Base-by-base conservation (phyloP, 2,329 filamentous ascomycete species). In the Bipolaris victoriae region DNA sequence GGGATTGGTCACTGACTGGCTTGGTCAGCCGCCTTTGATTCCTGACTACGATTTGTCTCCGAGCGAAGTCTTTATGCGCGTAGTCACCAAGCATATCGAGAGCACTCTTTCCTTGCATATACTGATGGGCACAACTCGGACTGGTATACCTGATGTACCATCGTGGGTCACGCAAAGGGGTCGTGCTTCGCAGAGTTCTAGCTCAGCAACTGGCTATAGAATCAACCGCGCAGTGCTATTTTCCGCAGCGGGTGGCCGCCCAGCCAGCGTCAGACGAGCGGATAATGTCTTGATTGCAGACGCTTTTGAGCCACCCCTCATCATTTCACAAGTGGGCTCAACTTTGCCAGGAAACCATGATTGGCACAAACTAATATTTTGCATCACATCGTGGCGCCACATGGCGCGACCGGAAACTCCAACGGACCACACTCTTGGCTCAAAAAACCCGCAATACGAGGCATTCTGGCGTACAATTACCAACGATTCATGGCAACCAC, bases 1-100 rank as follows among this genome's bases (percentile, higher is more conserved):
- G 11, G 60, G 60, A 13, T 39, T 63, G 1, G 52, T 57, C 6
- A 56, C 54, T n/a, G 39, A 63, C 7, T 63, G 60, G 60, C 43
- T 56, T 16, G 55, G 51, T 15, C 15, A 18, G 3, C 2, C 49
- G 13, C 51, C 60, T 26, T 43, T 58, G 7, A 13, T 49, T 7
- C 54, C 60, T n/a, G 47, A 45, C 41, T 53, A 53, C 24, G 31
- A 22, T 13, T 18, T 53, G 7, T 7, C 43, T 7, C 43, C 50
- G 1, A 51, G 31, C 13, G 52, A 55, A 39, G 47, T 55, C n/a
- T 55, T 46, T 1, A 39, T 45, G 5, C 52, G 35, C 13, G 47
- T 48, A 2, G 50, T 22, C 1, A 5, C 39, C 24, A 33, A 7
- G 5, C n/a, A 53, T 6, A 47, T 53, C 7, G 16, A 22, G 7